Conservation (phyloP, 1,284 basidiomycete species). For the Peniophora sp. region DNA sequence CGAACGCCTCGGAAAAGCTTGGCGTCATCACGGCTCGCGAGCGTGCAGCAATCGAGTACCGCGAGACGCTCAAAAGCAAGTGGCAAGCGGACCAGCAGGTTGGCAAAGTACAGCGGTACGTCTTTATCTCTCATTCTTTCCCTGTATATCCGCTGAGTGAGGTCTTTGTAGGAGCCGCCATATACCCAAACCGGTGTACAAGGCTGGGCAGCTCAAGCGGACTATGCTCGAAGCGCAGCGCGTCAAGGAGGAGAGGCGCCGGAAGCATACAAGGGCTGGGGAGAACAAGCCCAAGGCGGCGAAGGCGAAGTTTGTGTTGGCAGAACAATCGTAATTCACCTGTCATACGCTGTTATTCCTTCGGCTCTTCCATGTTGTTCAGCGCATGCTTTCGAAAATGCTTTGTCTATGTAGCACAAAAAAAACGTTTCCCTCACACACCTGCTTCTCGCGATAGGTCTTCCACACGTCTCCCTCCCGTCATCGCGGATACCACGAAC, state of each 20-base stretch:
- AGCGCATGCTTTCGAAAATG: neutral
- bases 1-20: slow-evolving; percentile 86
- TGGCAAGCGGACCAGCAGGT: slow-evolving; percentile 87
- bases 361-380: neutral
- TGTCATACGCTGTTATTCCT: neutral
- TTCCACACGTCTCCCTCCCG: too few relatives aligned
- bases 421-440: too few relatives aligned
- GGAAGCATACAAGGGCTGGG: slow-evolving; percentile 82
- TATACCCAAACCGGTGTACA: slow-evolving; percentile 86
- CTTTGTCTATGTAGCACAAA: neutral
- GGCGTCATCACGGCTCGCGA: slow-evolving; percentile 91
- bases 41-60: slow-evolving; percentile 88
- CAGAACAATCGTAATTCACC: slow-evolving; percentile 57
- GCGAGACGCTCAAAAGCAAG: slow-evolving; percentile 80
- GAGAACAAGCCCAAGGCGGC: slow-evolving; percentile 89
- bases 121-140: slow-evolving; percentile 7
- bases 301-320: slow-evolving; percentile 78
- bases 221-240: slow-evolving; percentile 89
- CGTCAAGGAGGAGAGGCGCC: slow-evolving; percentile 90
- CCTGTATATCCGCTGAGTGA: neutral
- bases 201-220: slow-evolving; percentile 81
- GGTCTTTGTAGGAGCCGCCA: slow-evolving; percentile 59
- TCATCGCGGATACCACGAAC: too few relatives aligned
- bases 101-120: slow-evolving; percentile 73
- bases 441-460: too few relatives aligned